These are phyloP conservation scores for Dioscorea zingiberensis DNA, from an alignment of 106 monocot genomes.

Conservation along the genomic window DNA sequence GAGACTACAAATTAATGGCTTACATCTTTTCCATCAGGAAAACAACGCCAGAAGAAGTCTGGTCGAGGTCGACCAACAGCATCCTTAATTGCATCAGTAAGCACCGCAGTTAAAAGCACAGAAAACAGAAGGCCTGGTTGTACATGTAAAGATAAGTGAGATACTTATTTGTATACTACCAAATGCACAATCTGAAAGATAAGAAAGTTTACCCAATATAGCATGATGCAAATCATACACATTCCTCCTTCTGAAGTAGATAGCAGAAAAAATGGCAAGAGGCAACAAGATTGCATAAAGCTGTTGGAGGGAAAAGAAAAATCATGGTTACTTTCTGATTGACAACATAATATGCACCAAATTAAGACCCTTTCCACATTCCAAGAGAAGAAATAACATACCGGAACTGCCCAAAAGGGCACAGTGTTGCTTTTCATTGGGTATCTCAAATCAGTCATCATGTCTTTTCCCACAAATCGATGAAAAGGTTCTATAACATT, in stretches of 20 bases:
- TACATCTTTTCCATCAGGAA: constrained; percentile 17
- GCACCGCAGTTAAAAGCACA: constrained; percentile 15
- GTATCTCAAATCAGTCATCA: constrained; percentile 24
- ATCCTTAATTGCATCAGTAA: constrained; percentile 27
- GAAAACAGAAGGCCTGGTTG: constrained; percentile 13
- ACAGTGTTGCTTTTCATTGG: constrained; percentile 20
- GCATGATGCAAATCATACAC: constrained; percentile 25
- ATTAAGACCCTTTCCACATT: not conserved
- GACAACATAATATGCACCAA: not conserved
- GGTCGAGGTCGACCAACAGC: constrained; percentile 26
- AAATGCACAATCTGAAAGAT: not conserved
- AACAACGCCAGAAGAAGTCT: constrained; percentile 24
- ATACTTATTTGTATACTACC: not conserved
- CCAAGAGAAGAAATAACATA: not conserved
- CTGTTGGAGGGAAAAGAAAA: not conserved
- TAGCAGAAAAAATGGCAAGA: constrained; percentile 8
- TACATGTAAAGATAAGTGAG: not conserved
- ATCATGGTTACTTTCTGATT: not conserved
- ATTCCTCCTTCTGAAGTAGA: constrained; percentile 17
- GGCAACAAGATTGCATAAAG: constrained; percentile 15
- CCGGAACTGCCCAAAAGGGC: constrained; percentile 26
- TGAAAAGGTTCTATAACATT: constrained; percentile 17
- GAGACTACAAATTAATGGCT: not conserved
- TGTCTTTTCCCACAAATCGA: constrained; percentile 17
- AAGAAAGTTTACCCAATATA: constrained; percentile 9